A percentile compares a stretch with the other conserved stretches of the same genome.
Evolutionary conservation across 2,329 filamentous ascomycete genomes (phyloP).

Genomic region (Talaromyces rugulosus): DNA sequence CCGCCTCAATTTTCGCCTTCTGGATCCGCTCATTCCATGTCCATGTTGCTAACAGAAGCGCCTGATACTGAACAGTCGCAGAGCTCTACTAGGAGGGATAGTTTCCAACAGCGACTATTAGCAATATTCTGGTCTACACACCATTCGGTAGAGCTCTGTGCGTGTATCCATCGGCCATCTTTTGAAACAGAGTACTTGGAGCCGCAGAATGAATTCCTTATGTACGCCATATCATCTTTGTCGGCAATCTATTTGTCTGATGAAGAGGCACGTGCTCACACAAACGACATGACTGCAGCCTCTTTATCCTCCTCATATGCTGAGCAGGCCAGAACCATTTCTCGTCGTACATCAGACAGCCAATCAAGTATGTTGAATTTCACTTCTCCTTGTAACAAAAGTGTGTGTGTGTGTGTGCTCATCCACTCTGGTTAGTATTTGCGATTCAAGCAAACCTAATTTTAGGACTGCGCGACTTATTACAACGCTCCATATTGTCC

Average conservation of each 20-base stretch:
- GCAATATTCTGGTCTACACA: neutral
- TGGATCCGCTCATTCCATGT: neutral
- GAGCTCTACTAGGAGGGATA: neutral
- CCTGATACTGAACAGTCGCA: neutral
- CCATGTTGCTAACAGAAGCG: neutral
- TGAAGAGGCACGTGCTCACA: neutral
- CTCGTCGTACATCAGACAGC: neutral
- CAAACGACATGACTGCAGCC: neutral
- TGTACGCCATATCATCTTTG: neutral
- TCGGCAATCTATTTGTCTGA: conserved; percentile 1
- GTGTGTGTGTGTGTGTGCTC: neutral
- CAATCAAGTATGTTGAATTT: conserved; percentile 1
- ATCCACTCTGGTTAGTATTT: neutral
- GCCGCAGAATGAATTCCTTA: neutral
- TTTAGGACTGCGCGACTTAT: neutral
- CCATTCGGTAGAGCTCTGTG: neutral
- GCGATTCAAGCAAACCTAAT: neutral
- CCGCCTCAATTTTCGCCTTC: neutral
- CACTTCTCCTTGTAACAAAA: neutral
- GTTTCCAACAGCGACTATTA: neutral
- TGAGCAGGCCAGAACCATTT: neutral
- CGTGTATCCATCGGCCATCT: neutral
- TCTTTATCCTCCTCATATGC: neutral
- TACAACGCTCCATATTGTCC: neutral
- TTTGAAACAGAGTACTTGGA: conserved; percentile 2